A percentile compares a stretch with the other conserved stretches of the same genome.
Conservation (phyloP, 495 filamentous ascomycete genomes). For the Sporormia fimetaria region DNA sequence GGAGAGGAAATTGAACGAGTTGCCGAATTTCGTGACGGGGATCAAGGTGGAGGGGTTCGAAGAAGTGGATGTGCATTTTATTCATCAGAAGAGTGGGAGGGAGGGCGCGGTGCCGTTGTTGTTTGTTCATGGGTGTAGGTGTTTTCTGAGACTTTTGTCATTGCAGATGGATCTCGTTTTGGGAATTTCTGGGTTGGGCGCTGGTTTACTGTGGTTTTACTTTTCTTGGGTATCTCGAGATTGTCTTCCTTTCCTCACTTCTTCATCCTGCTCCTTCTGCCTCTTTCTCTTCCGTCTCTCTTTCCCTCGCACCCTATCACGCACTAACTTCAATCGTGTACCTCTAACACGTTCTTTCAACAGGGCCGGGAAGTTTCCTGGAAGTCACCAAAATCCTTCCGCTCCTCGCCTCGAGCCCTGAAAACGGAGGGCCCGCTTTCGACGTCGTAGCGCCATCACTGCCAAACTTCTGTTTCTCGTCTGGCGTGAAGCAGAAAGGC, state of each 20-base stretch:
- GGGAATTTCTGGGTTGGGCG: no score
- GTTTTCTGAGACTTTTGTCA: no score
- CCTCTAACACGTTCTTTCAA: not conserved
- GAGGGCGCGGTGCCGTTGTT: constrained; percentile 31
- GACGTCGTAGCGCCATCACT: constrained; percentile 59
- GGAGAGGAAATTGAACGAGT: constrained; percentile 31
- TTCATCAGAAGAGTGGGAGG: constrained; percentile 27
- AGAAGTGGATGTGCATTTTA: constrained; percentile 32
- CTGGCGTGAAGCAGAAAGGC: constrained; percentile 40
- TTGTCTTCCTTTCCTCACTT: no score
- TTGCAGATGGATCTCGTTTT: no score
- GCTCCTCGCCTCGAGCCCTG: constrained; percentile 36
- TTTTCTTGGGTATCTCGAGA: no score
- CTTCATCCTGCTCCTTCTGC: no score
- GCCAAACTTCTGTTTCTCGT: constrained; percentile 62
- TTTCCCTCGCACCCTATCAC: not conserved
- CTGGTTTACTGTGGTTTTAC: no score
- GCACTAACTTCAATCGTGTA: not conserved
- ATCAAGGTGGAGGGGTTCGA: constrained; percentile 31
- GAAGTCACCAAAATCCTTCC: constrained; percentile 54
- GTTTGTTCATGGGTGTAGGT: constrained; percentile 30
- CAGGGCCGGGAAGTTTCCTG: constrained; percentile 60
- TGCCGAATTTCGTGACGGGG: constrained; percentile 29
- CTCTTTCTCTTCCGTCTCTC: no score
- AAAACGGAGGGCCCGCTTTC: constrained; percentile 43